phyloP scores from a whole-genome alignment of 495 filamentous ascomycete genomes.

The Bombardia bombarda region DNA sequence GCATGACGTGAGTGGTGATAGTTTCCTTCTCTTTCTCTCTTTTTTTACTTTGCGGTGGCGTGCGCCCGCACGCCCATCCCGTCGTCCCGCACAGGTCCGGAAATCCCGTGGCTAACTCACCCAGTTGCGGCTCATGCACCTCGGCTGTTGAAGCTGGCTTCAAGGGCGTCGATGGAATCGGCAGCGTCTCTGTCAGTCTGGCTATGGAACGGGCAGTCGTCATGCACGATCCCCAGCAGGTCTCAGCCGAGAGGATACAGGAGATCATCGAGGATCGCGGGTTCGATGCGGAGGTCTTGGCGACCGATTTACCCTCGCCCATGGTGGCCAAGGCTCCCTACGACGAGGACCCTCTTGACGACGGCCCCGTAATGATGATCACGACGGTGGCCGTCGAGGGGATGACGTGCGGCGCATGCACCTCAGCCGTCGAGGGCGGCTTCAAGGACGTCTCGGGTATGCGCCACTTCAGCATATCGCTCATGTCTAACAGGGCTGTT shows the following conservation, averaged over 20 bases:
- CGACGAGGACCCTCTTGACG: slow-evolving; percentile 22
- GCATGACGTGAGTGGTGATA: slow-evolving; percentile 62
- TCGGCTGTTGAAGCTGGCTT: slow-evolving; percentile 81
- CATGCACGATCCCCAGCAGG: slow-evolving; percentile 70
- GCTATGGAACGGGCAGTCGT: slow-evolving; percentile 89
- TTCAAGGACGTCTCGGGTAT: slow-evolving; percentile 73
- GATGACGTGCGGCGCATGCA: slow-evolving; percentile 97
- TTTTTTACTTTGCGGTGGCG: too few relatives aligned
- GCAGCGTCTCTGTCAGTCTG: slow-evolving; percentile 79
- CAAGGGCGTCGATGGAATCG: slow-evolving; percentile 67
- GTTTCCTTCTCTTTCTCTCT: too few relatives aligned
- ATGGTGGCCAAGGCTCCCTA: slow-evolving; percentile 22
- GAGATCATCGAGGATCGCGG: slow-evolving; percentile 90
- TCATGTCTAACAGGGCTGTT: slow-evolving; percentile 87
- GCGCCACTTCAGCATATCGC: slow-evolving; percentile 82
- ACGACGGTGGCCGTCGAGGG: slow-evolving; percentile 84
- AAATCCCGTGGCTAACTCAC: background rate
- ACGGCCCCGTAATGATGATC: slow-evolving; percentile 36
- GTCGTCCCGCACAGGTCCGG: too few relatives aligned
- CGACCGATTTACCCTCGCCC: slow-evolving; percentile 60
- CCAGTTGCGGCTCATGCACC: slow-evolving; percentile 69
- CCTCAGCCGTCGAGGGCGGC: slow-evolving; percentile 77
- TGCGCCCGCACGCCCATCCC: too few relatives aligned
- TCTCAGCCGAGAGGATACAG: slow-evolving; percentile 64
- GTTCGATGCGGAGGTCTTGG: slow-evolving; percentile 88